phyloP scores from a whole-genome alignment of 108 stramenopile genomes.

The Phaeodactylum tricornutum region DNA sequence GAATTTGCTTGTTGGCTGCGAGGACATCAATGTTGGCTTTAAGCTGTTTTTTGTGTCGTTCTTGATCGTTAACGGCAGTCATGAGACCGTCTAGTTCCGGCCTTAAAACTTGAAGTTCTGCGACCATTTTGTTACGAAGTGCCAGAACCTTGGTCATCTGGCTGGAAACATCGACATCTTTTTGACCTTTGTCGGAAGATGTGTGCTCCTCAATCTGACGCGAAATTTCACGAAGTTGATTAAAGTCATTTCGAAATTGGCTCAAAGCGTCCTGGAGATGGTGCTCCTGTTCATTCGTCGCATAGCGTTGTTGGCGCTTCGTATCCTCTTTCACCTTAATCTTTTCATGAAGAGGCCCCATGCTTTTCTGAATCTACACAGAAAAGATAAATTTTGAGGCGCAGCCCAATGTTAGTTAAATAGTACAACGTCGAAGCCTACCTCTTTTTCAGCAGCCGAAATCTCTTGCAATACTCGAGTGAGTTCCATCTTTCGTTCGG shows the following conservation, averaged over 20 bases:
- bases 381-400: neutral
- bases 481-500: slow-evolving; percentile 35
- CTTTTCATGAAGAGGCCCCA: slow-evolving; percentile 35
- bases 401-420: neutral
- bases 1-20: slow-evolving; percentile 8
- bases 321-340: slow-evolving; percentile 27
- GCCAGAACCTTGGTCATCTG: slow-evolving; percentile 17
- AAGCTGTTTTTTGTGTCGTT: slow-evolving; percentile 49
- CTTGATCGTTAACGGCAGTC: slow-evolving; percentile 55
- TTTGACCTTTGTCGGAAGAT: slow-evolving; percentile 14
- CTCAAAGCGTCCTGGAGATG: slow-evolving; percentile 12
- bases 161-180: slow-evolving; percentile 20
- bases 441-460: slow-evolving; percentile 25
- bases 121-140: slow-evolving; percentile 25
- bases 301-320: slow-evolving; percentile 13
- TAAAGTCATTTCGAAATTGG: slow-evolving; percentile 26
- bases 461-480: slow-evolving; percentile 26
- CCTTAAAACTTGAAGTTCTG: slow-evolving; percentile 33
- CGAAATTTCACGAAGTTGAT: slow-evolving; percentile 15
- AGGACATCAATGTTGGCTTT: slow-evolving; percentile 58
- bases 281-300: slow-evolving; percentile 9
- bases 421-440: neutral
- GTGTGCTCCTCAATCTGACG: slow-evolving; percentile 23
- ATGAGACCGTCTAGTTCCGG: slow-evolving; percentile 36
- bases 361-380: slow-evolving; percentile 28